Base-by-base conservation (phyloP, 2,329 filamentous ascomycete species). In the Fonsecaea pedrosoi region DNA sequence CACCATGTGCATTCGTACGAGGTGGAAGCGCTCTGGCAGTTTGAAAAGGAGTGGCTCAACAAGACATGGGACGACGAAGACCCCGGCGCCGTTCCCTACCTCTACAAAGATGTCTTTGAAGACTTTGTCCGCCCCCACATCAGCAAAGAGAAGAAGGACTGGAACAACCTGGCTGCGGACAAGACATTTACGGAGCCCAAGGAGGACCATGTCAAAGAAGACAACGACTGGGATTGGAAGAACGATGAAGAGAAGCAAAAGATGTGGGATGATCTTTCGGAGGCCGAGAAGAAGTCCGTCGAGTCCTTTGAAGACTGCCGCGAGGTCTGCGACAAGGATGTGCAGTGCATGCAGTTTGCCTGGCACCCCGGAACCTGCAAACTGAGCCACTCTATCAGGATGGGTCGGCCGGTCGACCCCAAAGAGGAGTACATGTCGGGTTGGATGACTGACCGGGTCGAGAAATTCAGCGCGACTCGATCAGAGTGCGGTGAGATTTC, bases 351-450 rank as follows among this genome's bases (percentile, higher is more conserved):
- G 12, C 69, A 71, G 30, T 71, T 62, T 35, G 45, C 67, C 10
- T 71, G 63, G 65, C 65, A 70, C 40, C 68, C 68, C 2, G 68
- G 68, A 2, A 70, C 66, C 13, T 70, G 68, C 60, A 68, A 66
- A 55, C 38, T 68, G 42, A 63, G 64, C 38, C 32, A 63, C 40
- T 54, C 66, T 10, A 65, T 70, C 57, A 66, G 53, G 21, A 34
- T 70, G 25, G 68, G 68, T 15, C 63, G 63, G 21, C 60, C 66
- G 8, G 57, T 60, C 18, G 60, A 62, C 13, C 3, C 55, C 15
- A 60, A 66, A 21, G 35, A 58, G 8, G 66, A 70, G 32, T 64
- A 54, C 54, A 62, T 55, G 21, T 70, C 68, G 12, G 68, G 68
- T 15, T 70, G 68, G 68, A 67, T 68, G 48, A 21, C 65, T 13